Evolutionary conservation across 73 alveolate genomes (phyloP).

Genomic region (Diophrys sp.): DNA sequence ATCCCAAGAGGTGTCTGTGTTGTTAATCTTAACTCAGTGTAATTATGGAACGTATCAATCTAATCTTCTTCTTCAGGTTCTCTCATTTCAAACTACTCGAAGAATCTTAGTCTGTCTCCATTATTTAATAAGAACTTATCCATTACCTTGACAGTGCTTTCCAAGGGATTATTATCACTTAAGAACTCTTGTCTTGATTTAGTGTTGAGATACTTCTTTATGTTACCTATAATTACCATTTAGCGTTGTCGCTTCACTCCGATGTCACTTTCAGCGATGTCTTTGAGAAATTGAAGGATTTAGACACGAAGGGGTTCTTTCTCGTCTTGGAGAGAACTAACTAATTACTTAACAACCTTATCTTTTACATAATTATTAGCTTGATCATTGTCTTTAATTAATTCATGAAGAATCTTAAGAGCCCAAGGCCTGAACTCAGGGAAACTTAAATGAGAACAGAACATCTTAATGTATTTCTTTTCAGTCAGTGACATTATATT

Average conservation of each 20-base stretch:
- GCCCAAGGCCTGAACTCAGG: not conserved
- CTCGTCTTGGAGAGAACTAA: not conserved
- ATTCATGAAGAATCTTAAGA: not conserved
- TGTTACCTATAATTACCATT: not conserved
- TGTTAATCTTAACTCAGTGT: not conserved
- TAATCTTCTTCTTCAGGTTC: not conserved
- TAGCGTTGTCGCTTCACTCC: not conserved
- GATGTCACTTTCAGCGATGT: conserved; percentile 10
- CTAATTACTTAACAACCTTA: not conserved
- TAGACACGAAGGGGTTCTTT: not conserved
- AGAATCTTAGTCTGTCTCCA: not conserved
- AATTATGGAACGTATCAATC: not conserved
- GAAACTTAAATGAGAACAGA: not conserved
- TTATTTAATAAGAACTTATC: not conserved
- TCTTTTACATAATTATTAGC: not conserved
- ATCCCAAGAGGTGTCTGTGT: not conserved
- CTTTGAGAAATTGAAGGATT: not conserved
- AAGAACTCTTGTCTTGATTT: not conserved
- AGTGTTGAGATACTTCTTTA: not conserved
- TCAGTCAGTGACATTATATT: conserved; percentile 1
- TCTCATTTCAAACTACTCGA: not conserved
- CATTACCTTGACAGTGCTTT: no score
- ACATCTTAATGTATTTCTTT: not conserved
- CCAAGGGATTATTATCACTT: not conserved
- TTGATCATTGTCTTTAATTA: conserved; percentile 1